phyloP scores from a whole-genome alignment of 441 rosid species.

The Corymbia citriodora region DNA sequence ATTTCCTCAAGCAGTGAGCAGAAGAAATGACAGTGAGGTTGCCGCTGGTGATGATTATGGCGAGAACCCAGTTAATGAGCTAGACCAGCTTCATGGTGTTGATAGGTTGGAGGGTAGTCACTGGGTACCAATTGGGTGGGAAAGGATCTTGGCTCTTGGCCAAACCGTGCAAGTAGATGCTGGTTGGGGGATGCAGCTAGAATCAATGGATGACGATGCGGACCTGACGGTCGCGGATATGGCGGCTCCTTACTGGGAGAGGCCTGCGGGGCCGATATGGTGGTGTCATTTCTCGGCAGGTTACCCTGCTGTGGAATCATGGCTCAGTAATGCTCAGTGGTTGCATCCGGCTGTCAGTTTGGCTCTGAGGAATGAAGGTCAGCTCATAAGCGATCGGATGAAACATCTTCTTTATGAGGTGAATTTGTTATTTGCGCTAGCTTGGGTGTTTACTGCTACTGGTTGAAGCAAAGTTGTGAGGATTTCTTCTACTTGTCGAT shows the following conservation, averaged over 20 bases:
- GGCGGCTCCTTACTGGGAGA: slow-evolving; percentile 96
- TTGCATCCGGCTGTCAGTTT: slow-evolving; percentile 93
- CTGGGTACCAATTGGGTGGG: slow-evolving; percentile 96
- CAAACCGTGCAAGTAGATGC: slow-evolving; percentile 63
- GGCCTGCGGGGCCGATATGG: slow-evolving; percentile 85
- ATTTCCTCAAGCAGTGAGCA: slow-evolving; percentile 17
- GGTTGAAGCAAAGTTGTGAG: not conserved
- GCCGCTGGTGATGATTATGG: slow-evolving; percentile 30
- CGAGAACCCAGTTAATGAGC: slow-evolving; percentile 23
- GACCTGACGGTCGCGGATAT: slow-evolving; percentile 76
- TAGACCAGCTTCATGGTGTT: slow-evolving; percentile 19
- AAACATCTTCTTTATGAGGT: slow-evolving; percentile 92
- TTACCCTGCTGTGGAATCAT: slow-evolving; percentile 48
- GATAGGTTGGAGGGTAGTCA: slow-evolving; percentile 57
- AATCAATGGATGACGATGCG: slow-evolving; percentile 48
- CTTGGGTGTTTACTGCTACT: not conserved
- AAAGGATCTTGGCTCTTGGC: slow-evolving; percentile 66
- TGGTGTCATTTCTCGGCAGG: slow-evolving; percentile 88
- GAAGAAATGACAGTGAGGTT: slow-evolving; percentile 10
- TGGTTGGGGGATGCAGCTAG: slow-evolving; percentile 54
- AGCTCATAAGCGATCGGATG: slow-evolving; percentile 89
- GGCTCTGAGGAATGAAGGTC: slow-evolving; percentile 84
- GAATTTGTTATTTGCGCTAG: not conserved
- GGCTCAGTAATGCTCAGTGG: slow-evolving; percentile 83
- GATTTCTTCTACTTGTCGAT: not conserved